Evolutionary conservation across 495 filamentous ascomycete species (phyloP).

Genomic region (Tetracladium marchalianum): DNA sequence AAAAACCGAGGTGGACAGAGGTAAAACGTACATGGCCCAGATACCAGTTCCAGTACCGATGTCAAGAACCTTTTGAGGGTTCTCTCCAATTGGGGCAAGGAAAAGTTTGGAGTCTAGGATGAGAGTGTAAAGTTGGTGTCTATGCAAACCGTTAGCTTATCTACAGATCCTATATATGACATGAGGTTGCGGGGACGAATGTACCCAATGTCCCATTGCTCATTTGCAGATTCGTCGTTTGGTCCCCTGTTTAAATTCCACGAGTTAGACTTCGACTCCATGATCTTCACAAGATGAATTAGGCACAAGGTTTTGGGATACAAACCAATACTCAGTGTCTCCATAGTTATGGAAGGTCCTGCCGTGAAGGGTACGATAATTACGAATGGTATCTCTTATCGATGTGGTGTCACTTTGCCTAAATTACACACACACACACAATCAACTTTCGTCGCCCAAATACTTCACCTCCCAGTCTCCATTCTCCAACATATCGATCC

Average conservation of each 20-base stretch:
- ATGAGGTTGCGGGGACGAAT: too few relatives aligned
- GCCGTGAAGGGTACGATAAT: conserved; percentile 21
- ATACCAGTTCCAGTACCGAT: conserved; percentile 45
- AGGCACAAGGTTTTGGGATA: neutral
- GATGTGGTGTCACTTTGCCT: conserved; percentile 13
- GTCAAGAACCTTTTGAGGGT: conserved; percentile 42
- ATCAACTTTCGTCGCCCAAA: too few relatives aligned
- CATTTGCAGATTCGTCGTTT: too few relatives aligned
- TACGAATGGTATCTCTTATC: conserved; percentile 15
- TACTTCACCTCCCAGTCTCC: too few relatives aligned
- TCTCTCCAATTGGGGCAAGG: conserved; percentile 44
- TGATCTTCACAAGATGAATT: too few relatives aligned
- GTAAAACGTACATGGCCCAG: conserved; percentile 30
- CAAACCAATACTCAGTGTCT: conserved; percentile 19
- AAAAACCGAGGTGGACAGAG: neutral
- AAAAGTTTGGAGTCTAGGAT: conserved; percentile 46
- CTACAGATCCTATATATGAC: neutral
- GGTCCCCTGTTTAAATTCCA: too few relatives aligned
- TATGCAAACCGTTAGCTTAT: neutral
- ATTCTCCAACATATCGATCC: too few relatives aligned
- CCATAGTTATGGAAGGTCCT: conserved; percentile 23
- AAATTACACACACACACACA: too few relatives aligned
- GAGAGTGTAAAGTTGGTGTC: conserved; percentile 26
- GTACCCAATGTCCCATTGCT: too few relatives aligned
- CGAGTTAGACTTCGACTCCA: too few relatives aligned